Base-by-base conservation (phyloP, 1,284 basidiomycete genomes). In the Pseudozyma tsukubaensis region DNA sequence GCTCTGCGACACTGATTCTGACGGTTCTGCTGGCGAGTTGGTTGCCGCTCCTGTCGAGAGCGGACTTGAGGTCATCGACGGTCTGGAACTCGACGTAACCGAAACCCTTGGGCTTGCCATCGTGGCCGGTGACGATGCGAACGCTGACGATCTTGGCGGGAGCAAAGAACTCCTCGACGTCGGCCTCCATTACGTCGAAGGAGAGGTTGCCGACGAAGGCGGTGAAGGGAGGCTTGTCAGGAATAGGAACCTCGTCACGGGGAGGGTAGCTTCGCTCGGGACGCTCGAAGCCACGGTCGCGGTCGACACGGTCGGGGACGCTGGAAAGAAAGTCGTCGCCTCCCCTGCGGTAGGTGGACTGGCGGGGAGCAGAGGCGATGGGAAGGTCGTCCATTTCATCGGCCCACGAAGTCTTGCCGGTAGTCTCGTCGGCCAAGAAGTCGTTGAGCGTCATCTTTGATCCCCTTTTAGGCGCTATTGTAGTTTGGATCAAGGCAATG, bases 151-250 rank as follows among this genome's bases (percentile, higher is more conserved):
- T 88, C 53, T 77, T 76, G 54, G 76, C 55, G 36, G 84, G 78
- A 34, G 77, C 59, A 66, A 85, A 84, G 86, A 94, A 97, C 35
- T 88, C 88, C 62, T 90, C 91, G 44, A 99, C 86, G 78, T 98
- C 94, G 9, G 84, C 84, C 81, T 97, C 94, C 18, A 90, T 90
- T 50, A 94, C 89, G 86, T 99, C 97, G 79, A 97, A 99, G 3
- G 94, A 89, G 55, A 99, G 88, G 86, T 99, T 99, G 60, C 96
- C 97, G 76, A 99, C 89, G 80, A 94, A 99, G 9, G 93, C 95
- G 40, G 95, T 99, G 87, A 90, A 99, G 12, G 97, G 97, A 14
- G 97, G 94, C 70, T 90, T 89, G 50, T 92, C 92, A n/a, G 97
- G 97, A 39, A 99, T 86, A 34, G 97, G 95, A 14, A 98, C 87